phyloP scores from a whole-genome alignment of 2,329 filamentous ascomycete genomes.

The Ceratocystis albifundus region DNA sequence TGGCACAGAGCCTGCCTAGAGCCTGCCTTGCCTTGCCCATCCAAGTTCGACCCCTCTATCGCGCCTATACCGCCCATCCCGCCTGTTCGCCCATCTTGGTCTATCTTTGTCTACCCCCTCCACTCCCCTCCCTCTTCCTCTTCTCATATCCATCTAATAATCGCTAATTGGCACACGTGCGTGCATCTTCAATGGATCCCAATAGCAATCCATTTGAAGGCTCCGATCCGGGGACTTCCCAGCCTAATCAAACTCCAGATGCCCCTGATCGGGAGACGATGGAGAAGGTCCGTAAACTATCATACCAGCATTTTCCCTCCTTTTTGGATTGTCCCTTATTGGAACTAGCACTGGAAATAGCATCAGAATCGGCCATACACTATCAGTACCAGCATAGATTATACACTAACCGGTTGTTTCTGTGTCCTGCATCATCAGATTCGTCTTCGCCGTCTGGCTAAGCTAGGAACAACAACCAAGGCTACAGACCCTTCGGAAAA shows the following conservation, averaged over 20 bases:
- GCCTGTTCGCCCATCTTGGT: background rate
- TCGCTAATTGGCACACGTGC: background rate
- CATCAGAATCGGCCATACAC: background rate
- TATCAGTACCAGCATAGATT: background rate
- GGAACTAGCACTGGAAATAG: too few relatives aligned
- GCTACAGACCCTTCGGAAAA: slow-evolving; percentile 27
- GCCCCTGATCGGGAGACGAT: slow-evolving; percentile 49
- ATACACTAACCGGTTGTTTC: background rate
- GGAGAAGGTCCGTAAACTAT: slow-evolving; percentile 36
- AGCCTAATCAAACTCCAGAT: slow-evolving; percentile 30
- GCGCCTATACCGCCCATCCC: background rate
- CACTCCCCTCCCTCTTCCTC: too few relatives aligned
- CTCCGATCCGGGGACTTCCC: slow-evolving; percentile 2
- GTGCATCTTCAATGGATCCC: slow-evolving; percentile 11
- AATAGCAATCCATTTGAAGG: slow-evolving; percentile 8
- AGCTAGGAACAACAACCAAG: slow-evolving; percentile 35
- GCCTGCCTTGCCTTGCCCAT: background rate
- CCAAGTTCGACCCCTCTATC: background rate
- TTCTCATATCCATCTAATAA: background rate
- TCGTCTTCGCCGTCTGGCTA: slow-evolving; percentile 39
- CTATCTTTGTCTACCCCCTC: background rate
- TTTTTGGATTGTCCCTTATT: too few relatives aligned
- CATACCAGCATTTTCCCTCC: background rate
- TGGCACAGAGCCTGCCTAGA: background rate
- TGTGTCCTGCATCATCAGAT: slow-evolving; percentile 32